These are phyloP conservation scores for Blastocladiella emersonii DNA, from an alignment of 371 early-diverging fungal species.

Conservation along the genomic window DNA sequence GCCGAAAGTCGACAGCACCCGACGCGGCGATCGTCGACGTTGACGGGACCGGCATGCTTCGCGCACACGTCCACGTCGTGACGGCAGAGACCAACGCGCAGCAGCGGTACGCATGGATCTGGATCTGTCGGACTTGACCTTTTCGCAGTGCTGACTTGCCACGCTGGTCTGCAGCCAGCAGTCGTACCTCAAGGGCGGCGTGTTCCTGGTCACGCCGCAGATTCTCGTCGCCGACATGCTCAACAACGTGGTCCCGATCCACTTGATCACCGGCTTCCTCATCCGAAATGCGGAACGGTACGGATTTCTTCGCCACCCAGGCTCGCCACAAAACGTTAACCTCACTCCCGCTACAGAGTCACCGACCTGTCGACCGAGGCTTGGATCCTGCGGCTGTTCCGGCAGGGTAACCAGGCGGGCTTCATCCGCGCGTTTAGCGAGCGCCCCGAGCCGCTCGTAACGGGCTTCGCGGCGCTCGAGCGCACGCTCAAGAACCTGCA, in stretches of 20 bases:
- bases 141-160: background rate
- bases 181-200: constrained; percentile 73
- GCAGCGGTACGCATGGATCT: constrained; percentile 26
- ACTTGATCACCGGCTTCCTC: constrained; percentile 71
- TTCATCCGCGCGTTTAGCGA: constrained; percentile 95
- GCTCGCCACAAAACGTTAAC: no score
- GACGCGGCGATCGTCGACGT: constrained; percentile 4
- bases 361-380: constrained; percentile 70
- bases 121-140: background rate
- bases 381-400: constrained; percentile 65
- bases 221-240: constrained; percentile 92
- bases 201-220: constrained; percentile 74
- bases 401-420: constrained; percentile 54
- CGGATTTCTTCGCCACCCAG: background rate
- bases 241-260: constrained; percentile 54
- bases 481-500: constrained; percentile 64
- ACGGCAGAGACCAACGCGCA: constrained; percentile 50
- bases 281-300: constrained; percentile 77
- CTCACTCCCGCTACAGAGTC: constrained; percentile 29
- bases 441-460: constrained; percentile 53
- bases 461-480: constrained; percentile 76
- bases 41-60: background rate
- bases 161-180: constrained; percentile 24
- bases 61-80: constrained; percentile 23
- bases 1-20: constrained; percentile 15